Evolutionary conservation across 1,284 basidiomycete genomes (phyloP).

Genomic region (Microbotryum violaceum): DNA sequence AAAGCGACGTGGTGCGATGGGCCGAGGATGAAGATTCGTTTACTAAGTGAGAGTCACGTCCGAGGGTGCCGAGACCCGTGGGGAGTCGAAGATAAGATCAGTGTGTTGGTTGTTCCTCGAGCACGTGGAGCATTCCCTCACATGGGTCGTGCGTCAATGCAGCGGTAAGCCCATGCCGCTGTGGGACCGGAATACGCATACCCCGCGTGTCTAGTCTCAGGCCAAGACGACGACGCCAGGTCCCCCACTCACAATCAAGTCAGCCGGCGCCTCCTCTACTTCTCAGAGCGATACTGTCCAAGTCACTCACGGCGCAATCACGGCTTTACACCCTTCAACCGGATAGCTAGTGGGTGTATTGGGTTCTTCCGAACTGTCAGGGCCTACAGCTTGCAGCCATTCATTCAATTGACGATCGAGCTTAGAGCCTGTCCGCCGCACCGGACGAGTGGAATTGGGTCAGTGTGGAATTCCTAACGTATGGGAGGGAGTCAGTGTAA

Average conservation of each 20-base stretch:
- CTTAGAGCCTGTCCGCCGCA: conserved; percentile 46
- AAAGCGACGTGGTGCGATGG: conserved; percentile 92
- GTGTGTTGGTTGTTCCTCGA: background rate
- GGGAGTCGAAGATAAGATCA: background rate
- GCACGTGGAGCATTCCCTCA: conserved; percentile 42
- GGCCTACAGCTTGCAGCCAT: conserved; percentile 57
- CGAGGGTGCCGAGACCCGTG: background rate
- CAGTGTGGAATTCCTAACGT: conserved; percentile 6
- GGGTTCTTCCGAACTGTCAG: conserved; percentile 37
- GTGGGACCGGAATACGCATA: conserved; percentile 89
- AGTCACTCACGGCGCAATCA: conserved; percentile 81
- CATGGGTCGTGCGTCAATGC: conserved; percentile 74
- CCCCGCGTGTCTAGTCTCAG: conserved; percentile 71
- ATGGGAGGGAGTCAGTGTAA: conserved; percentile 7
- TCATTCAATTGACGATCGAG: conserved; percentile 56
- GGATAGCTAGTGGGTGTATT: conserved; percentile 53
- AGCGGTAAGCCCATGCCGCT: conserved; percentile 92
- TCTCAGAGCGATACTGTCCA: background rate
- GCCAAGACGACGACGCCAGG: conserved; percentile 12
- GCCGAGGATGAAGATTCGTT: conserved; percentile 83
- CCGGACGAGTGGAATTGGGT: conserved; percentile 11
- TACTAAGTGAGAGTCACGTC: conserved; percentile 8
- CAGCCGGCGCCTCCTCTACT: background rate
- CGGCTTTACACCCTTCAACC: conserved; percentile 69
- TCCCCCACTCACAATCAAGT: background rate